Percentiles rank a stretch among this genome's conserved stretches.
These are phyloP conservation scores for Claviceps sp. DNA, from an alignment of 2,329 filamentous ascomycete genomes.

Conservation along the genomic window DNA sequence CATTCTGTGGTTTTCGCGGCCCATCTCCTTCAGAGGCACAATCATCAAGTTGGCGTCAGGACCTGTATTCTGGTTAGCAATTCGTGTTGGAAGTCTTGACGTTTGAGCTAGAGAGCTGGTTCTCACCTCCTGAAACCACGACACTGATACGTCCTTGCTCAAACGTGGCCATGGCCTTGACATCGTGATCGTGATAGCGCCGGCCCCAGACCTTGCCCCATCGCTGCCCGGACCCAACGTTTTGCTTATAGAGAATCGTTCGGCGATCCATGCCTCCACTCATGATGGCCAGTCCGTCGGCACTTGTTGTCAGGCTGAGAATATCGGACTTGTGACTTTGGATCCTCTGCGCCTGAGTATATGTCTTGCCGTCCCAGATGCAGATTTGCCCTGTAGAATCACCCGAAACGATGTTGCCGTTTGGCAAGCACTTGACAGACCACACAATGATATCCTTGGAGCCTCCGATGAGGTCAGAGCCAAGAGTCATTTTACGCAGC, in stretches of 20 bases:
- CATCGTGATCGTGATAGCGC: slow-evolving; percentile 83
- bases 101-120: background rate
- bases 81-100: background rate
- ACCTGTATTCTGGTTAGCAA: slow-evolving; percentile 33
- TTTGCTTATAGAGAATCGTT: slow-evolving; percentile 69
- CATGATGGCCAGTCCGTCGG: slow-evolving; percentile 68
- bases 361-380: slow-evolving; percentile 89
- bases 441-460: slow-evolving; percentile 82
- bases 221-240: slow-evolving; percentile 43
- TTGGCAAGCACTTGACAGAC: slow-evolving; percentile 78
- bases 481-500: slow-evolving; percentile 73
- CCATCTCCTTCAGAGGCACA: slow-evolving; percentile 57
- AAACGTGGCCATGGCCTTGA: slow-evolving; percentile 86
- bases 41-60: slow-evolving; percentile 77
- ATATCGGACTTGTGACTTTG: slow-evolving; percentile 83
- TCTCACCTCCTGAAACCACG: slow-evolving; percentile 75
- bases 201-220: slow-evolving; percentile 84
- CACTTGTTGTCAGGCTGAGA: slow-evolving; percentile 70
- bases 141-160: slow-evolving; percentile 76
- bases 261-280: slow-evolving; percentile 87
- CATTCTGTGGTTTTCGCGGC: slow-evolving; percentile 71
- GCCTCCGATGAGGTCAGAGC: slow-evolving; percentile 61
- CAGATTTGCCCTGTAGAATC: slow-evolving; percentile 90
- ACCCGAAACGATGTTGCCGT: slow-evolving; percentile 83
- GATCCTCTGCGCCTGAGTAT: slow-evolving; percentile 74